These are phyloP conservation scores for Asterochloris erici DNA, from an alignment of 139 green algal species.

Conservation along the genomic window DNA sequence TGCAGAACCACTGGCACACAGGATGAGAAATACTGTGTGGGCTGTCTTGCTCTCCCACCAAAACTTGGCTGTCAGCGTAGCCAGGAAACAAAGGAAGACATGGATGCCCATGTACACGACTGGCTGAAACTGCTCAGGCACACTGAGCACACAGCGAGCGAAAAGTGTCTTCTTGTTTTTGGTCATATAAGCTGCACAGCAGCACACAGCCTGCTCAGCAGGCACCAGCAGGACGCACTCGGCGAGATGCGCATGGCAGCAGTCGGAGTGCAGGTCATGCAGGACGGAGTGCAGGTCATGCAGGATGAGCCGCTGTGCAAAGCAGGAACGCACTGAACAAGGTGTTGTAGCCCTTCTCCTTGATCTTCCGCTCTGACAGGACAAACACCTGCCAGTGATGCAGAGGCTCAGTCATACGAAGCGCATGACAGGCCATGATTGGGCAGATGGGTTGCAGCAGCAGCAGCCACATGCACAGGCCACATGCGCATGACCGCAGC, in stretches of 20 bases:
- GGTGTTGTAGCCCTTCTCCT: constrained; percentile 12
- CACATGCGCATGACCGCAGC: not conserved
- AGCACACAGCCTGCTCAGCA: no score
- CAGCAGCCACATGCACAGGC: not conserved
- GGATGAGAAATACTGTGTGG: constrained; percentile 14
- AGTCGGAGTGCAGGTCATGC: no score
- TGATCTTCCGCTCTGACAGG: constrained; percentile 2
- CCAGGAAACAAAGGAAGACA: constrained; percentile 6
- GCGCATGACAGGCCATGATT: not conserved
- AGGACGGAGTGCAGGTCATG: no score
- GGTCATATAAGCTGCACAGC: constrained; percentile 8
- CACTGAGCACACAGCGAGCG: constrained; percentile 10
- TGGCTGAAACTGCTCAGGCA: constrained; percentile 1
- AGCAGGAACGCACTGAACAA: not conserved
- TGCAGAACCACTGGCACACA: constrained; percentile 8
- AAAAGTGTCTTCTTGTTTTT: constrained; percentile 20
- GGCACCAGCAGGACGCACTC: no score
- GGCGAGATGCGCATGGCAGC: no score
- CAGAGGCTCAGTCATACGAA: not conserved
- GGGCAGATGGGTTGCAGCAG: not conserved
- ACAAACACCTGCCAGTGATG: constrained; percentile 10
- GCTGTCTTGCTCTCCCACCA: constrained; percentile 21
- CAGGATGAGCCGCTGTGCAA: no score
- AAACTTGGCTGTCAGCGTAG: not conserved
- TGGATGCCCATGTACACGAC: constrained; percentile 20